These are phyloP conservation scores for Rhizopus delemar DNA, from an alignment of 371 early-diverging fungal species.

Conservation along the genomic window DNA sequence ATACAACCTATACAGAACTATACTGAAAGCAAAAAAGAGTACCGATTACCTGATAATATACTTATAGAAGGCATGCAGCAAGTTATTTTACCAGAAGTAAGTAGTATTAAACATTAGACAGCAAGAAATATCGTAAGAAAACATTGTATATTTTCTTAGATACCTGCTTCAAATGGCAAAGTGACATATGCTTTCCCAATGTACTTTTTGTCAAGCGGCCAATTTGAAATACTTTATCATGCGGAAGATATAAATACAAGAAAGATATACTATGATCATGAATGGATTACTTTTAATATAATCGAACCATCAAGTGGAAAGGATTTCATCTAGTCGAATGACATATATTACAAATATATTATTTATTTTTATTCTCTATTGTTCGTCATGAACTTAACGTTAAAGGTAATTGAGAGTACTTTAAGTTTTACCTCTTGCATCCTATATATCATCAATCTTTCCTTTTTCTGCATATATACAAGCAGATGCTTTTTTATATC, in stretches of 20 bases:
- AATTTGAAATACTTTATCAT: conserved; percentile 65
- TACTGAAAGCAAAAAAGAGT: conserved; percentile 61
- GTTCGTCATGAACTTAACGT: too few species aligned
- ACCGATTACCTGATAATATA: conserved; percentile 56
- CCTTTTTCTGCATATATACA: too few species aligned
- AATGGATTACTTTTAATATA: conserved; percentile 41
- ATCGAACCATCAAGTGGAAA: conserved; percentile 1
- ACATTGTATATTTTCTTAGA: conserved; percentile 12
- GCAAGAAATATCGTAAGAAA: conserved; percentile 1
- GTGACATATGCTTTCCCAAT: conserved; percentile 41
- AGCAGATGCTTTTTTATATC: too few species aligned
- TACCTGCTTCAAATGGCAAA: conserved; percentile 23
- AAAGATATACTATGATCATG: conserved; percentile 62
- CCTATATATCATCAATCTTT: too few species aligned
- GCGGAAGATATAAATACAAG: conserved; percentile 66
- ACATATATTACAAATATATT: too few species aligned
- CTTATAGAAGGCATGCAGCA: conserved; percentile 62
- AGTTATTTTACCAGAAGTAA: conserved; percentile 60
- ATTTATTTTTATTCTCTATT: too few species aligned
- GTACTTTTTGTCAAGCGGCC: conserved; percentile 64
- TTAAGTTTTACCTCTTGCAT: too few species aligned
- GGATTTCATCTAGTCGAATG: not conserved
- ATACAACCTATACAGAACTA: conserved; percentile 68
- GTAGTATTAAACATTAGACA: not conserved
- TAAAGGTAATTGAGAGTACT: too few species aligned